Evolutionary conservation across 805 yeast species (phyloP), one percentile per base, ranked within the genome.

Genomic region (Starmerella stigmatis): DNA sequence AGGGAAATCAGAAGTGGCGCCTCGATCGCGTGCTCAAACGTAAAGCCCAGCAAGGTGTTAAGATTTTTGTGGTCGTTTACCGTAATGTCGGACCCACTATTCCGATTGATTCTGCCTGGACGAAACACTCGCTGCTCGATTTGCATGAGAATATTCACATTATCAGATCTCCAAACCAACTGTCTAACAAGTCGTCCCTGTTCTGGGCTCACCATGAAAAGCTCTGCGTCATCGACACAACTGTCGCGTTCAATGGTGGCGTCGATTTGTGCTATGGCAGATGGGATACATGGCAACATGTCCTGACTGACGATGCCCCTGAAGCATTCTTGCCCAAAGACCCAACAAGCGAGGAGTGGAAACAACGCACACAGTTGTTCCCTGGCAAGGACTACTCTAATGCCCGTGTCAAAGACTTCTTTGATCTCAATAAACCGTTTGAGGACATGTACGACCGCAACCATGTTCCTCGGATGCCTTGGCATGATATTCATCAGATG

Each of bases 141-240:
- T 67, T 92, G 33, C 86, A 89, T 62, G 79, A 78, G 21, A 92
- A 92, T 59, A 77, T 92, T 41, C 89, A 84, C 63, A 86, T 89
- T 12, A 74, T 92, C 49, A 75, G 99, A 55, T 88, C 96, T 0
- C 99, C 99, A 5, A 88, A 92, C 56, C 99, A 92, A 61, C 75
- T 92, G 60, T 66, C 85, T 44, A 57, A 57, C 47, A 96, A 92
- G 60, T 84, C 85, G 54, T 89, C 96, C 0, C 82, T 78, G 57
- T 94, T 92, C 61, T 92, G 98, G 98, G 98, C 99, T 0, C 99
- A 92, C 66, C 99, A 92, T 66, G 99, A 92, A 59, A 92, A 92
- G 59, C 63, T 92, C 46, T 78, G 88, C 49, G 74, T 92, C 28
- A 69, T 92, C 47, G 99, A 92, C 63, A 84, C 84, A 53, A 79